Percentiles rank a stretch among this genome's conserved stretches.
phyloP scores from a whole-genome alignment of 192 early-diverging fungal species.

The Umbelopsis vinacea region DNA sequence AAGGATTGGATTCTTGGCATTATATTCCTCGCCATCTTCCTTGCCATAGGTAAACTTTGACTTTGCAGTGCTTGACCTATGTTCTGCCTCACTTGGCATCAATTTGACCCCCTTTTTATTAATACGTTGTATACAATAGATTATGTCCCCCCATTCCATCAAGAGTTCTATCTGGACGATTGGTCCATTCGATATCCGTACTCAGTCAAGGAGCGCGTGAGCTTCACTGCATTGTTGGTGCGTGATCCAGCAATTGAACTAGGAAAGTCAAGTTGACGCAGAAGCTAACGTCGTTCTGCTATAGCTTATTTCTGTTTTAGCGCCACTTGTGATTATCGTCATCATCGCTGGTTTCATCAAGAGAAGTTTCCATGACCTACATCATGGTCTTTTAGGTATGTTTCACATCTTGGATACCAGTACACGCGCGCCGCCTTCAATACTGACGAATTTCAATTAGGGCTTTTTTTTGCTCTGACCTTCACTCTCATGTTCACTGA shows the following conservation, averaged over 20 bases:
- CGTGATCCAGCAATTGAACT: background rate
- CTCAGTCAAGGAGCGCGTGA: conserved; percentile 9
- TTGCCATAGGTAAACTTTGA: conserved; percentile 8
- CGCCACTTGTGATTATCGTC: conserved; percentile 41
- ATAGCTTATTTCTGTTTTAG: conserved; percentile 40
- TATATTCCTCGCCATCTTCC: conserved; percentile 11
- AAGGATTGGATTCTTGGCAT: conserved; percentile 11
- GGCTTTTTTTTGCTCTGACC: conserved; percentile 47
- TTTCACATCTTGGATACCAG: no score
- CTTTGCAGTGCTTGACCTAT: no score
- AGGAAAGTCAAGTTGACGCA: background rate
- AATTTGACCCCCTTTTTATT: background rate
- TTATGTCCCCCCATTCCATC: conserved; percentile 10
- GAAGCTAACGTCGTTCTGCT: background rate
- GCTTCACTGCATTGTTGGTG: background rate
- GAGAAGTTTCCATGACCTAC: conserved; percentile 46
- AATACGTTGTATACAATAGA: background rate
- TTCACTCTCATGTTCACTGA: conserved; percentile 56
- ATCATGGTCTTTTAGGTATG: conserved; percentile 47
- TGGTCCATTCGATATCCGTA: conserved; percentile 22
- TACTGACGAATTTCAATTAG: conserved; percentile 18
- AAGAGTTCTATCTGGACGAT: conserved; percentile 20
- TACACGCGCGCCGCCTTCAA: no score
- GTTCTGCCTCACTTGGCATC: no score
- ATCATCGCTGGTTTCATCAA: conserved; percentile 29